These are phyloP conservation scores for Carex arenaria DNA, from an alignment of 202 grass and related monocot species.

Conservation along the genomic window DNA sequence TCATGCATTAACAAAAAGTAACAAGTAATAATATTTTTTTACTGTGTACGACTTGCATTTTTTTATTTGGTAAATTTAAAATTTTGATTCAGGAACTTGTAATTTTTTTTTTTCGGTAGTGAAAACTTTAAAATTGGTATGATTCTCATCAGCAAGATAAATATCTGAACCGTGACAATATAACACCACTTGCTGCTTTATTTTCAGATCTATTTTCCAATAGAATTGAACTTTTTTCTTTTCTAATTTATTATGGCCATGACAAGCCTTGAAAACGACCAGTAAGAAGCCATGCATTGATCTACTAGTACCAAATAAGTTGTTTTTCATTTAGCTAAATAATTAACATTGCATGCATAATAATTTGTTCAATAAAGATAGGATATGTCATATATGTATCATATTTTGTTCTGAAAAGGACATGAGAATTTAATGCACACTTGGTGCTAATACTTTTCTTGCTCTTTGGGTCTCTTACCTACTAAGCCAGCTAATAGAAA, in stretches of 20 bases:
- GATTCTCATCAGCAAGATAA: neutral
- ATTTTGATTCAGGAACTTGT: neutral
- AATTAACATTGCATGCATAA: neutral
- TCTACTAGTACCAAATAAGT: neutral
- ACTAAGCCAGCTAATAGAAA: slow-evolving; percentile 27
- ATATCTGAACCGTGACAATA: neutral
- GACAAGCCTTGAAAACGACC: neutral
- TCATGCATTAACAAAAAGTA: neutral
- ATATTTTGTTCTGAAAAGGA: slow-evolving; percentile 16
- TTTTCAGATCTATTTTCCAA: neutral
- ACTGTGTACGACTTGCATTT: too few relatives aligned
- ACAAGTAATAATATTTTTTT: neutral
- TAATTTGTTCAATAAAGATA: neutral
- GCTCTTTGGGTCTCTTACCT: neutral
- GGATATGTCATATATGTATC: neutral
- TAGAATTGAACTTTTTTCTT: neutral
- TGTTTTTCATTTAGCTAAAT: neutral
- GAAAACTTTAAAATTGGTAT: neutral
- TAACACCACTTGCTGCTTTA: neutral
- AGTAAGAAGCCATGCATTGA: neutral
- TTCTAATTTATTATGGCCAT: neutral
- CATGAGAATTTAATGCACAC: slow-evolving; percentile 12
- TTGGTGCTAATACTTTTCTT: neutral
- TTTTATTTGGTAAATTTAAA: neutral
- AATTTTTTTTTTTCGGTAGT: neutral